Percentiles rank a stretch among this genome's conserved stretches.
Conservation (phyloP, 148 eudicot genomes). For the Linanthus parryae region DNA sequence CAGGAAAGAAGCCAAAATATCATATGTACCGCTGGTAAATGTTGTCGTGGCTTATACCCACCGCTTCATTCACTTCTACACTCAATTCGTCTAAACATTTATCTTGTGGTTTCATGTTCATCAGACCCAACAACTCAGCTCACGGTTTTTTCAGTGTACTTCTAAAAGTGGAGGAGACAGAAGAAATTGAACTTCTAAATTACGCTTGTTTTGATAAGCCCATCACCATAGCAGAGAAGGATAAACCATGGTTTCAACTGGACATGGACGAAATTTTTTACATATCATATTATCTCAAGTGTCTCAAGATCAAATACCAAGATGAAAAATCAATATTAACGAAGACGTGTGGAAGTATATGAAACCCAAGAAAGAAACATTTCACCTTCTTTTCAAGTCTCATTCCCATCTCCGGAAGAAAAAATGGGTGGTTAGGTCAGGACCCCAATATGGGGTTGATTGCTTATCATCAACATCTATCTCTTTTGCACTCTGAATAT, state of each 20-base stretch:
- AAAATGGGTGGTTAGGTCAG: slow-evolving; percentile 78
- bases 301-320: slow-evolving; percentile 41
- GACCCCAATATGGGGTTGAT: slow-evolving; percentile 82
- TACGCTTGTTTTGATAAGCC: slow-evolving; percentile 64
- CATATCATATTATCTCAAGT: slow-evolving; percentile 40
- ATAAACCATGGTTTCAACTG: slow-evolving; percentile 62
- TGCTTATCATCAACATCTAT: slow-evolving; percentile 80
- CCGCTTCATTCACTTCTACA: no score
- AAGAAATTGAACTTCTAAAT: slow-evolving; percentile 45
- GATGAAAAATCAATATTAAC: no score
- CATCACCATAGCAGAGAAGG: slow-evolving; percentile 40
- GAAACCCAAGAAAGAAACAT: slow-evolving; percentile 32
- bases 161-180: slow-evolving; percentile 27
- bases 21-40: no score
- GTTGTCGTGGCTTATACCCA: no score
- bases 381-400: slow-evolving; percentile 41
- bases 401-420: slow-evolving; percentile 55
- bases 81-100: no score
- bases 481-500: slow-evolving; percentile 70
- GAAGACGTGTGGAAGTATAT: slow-evolving; percentile 52
- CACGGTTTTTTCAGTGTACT: no score
- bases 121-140: no score
- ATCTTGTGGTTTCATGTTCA: no score
- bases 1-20: no score
- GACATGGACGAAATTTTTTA: slow-evolving; percentile 62